Base-by-base conservation (phyloP, 306 rosid genomes). In the Amphicarpaea edgeworthii region DNA sequence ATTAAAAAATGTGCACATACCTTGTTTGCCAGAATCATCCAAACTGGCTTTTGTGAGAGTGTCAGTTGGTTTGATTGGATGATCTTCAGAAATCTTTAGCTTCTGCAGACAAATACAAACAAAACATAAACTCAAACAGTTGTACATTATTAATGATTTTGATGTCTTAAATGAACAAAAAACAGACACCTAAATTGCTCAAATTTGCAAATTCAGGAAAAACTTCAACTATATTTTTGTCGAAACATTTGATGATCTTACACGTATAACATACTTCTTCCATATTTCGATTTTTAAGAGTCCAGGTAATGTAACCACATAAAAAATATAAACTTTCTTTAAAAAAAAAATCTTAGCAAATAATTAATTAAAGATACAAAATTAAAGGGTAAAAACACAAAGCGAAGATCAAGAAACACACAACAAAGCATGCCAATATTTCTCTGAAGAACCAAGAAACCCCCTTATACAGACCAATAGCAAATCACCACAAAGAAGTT, bases 21-120 rank as follows among this genome's bases (percentile, higher is more conserved):
- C 94, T 84, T 76, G 77, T 30, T 53, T 76, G 51, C 15, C 77
- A 41, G 85, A 84, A 77, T 80, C 67, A 57, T 82, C 79, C 77
- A 81, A 68, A 83, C 72, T 83, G 47, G 77, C 83, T 49, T 87
- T 79, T 15, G 87, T 81, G 74, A 87, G 74, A 21, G 74, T 9
- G 41, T 85, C 92, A 3, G 91, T 85, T 34, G 95, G 84, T 46
- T 79, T 80, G 69, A 37, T 37, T 20, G 81, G 57, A 79, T 15
- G 70, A 68, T 81, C 90, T 41, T 84, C 85, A 7, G 83, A 61
- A 32, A 37, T 20, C 81, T 80, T 91, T 78, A 32, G 84, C 76
- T 72, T 88, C 98, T 88, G 86, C 85, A 83, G 57, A 45, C 12
- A 78, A 40, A 65, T 30, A 54, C 14, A 32, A 61, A 54, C 49